These are phyloP conservation scores for Quercus suber DNA, from an alignment of 306 rosid genomes.

Conservation along the genomic window DNA sequence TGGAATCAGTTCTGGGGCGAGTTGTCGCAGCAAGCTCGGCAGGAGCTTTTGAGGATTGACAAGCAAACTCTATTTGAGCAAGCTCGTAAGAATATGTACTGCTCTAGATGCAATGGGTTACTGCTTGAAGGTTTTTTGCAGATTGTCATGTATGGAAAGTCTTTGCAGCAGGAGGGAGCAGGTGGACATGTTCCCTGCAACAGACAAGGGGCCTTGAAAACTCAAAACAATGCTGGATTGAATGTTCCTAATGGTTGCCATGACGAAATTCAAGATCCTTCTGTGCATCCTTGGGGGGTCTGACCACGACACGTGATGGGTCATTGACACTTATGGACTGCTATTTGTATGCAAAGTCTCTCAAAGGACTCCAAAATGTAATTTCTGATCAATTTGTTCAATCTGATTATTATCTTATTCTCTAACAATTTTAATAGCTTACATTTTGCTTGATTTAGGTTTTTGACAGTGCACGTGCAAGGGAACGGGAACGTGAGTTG, in stretches of 20 bases:
- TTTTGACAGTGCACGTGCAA: conserved; percentile 90
- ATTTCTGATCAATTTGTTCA: conserved; percentile 23
- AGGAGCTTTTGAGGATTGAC: conserved; percentile 86
- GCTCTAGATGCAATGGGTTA: conserved; percentile 98
- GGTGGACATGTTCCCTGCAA: conserved; percentile 45
- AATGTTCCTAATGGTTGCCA: conserved; percentile 44
- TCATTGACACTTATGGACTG: conserved; percentile 85
- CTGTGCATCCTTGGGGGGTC: conserved; percentile 98
- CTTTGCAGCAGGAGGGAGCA: conserved; percentile 75
- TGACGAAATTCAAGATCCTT: conserved; percentile 89
- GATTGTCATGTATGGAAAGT: conserved; percentile 92
- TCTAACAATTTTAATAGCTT: conserved; percentile 22
- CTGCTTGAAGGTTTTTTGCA: conserved; percentile 96
- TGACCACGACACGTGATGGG: conserved; percentile 85
- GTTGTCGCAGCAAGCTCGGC: conserved; percentile 62
- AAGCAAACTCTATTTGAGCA: conserved; percentile 96
- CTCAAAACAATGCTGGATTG: conserved; percentile 50
- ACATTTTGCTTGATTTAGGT: conserved; percentile 56
- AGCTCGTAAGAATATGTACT: conserved; percentile 98
- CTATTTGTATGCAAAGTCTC: conserved; percentile 73
- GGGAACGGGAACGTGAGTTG: conserved; percentile 96
- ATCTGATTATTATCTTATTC: conserved; percentile 2
- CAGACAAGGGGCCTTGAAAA: conserved; percentile 46
- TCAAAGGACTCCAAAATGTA: conserved; percentile 85
- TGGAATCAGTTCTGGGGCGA: conserved; percentile 87